Base-by-base conservation (phyloP, 2,329 filamentous ascomycete species). In the Talaromyces sp. region DNA sequence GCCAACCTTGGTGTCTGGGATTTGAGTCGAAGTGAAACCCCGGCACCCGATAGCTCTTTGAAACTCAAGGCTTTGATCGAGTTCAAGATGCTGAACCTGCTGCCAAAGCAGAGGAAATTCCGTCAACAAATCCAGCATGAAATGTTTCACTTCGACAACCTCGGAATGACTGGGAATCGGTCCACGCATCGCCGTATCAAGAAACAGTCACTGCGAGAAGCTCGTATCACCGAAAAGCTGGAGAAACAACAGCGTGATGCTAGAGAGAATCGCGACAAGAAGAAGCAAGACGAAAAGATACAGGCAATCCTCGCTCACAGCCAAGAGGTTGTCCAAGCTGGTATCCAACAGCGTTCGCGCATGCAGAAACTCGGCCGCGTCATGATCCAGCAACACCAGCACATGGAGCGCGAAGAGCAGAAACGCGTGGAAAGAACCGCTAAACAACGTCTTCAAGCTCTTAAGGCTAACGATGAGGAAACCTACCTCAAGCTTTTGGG, bases 381-480 rank as follows among this genome's bases (percentile, higher is more conserved):
- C 76, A 97, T 98, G 92, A 85, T 90, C 66, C 79, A 84, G 61
- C 93, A 96, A 64, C 95, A 99, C 76, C 90, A 93, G 78, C 91
- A 94, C 75, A 98, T 99, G 74, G 95, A 99, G 76, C 96, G 96
- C 80, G 95, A 99, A 82, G 95, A 99, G 79, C 94, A 98, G 84
- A 98, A 96, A 82, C 91, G 95, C 65, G 90, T 99, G 67, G 95
- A 99, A 81, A 87, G 95, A 66, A 99, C 94, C 9, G 95, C 95
- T 66, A 99, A 99, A 83, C 95, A 99, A 78, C 95, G 95, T 97
- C 88, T 99, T 67, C 94, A 98, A 78, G 95, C 95, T 64, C 85
- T 99, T 75, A 98, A 97, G 81, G 94, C 95, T 70, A 96, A 99
- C 87, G 95, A 99, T 76, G 95, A 99, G 81, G 95, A 98, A 79